These are phyloP conservation scores for Paecilomyces formosus DNA, from an alignment of 2,329 filamentous ascomycete genomes.

Conservation along the genomic window DNA sequence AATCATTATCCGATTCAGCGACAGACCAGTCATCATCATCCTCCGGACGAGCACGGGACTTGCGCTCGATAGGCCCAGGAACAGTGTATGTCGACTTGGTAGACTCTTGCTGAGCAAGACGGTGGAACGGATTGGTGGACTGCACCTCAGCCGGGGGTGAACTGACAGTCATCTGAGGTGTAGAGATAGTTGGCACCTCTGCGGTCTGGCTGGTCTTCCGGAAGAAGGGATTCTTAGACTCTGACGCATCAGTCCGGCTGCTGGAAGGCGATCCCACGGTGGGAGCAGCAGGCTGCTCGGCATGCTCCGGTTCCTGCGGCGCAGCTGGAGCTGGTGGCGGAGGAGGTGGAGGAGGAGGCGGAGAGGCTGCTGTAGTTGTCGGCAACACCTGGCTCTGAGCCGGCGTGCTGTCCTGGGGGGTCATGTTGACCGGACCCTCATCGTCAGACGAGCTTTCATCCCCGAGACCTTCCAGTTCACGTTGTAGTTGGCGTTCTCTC, in stretches of 20 bases:
- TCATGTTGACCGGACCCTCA: conserved; percentile 65
- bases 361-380: conserved; percentile 16
- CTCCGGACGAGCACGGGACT: conserved; percentile 51
- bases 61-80: conserved; percentile 39
- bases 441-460: conserved; percentile 75
- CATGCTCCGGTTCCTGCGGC: conserved; percentile 45
- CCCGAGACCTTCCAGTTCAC: conserved; percentile 72
- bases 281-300: conserved; percentile 44
- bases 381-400: conserved; percentile 50
- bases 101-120: conserved; percentile 59
- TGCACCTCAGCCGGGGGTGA: conserved; percentile 43
- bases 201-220: conserved; percentile 71
- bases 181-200: conserved; percentile 41
- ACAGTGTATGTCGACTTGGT: conserved; percentile 45
- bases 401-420: conserved; percentile 53
- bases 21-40: conserved; percentile 73
- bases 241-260: conserved; percentile 54
- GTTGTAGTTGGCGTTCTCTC: conserved; percentile 80
- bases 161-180: conserved; percentile 32
- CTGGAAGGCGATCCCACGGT: conserved; percentile 39
- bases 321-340: conserved; percentile 15
- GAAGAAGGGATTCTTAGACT: conserved; percentile 94
- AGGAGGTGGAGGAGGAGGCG: conserved; percentile 22
- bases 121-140: conserved; percentile 95
- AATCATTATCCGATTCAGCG: conserved; percentile 69